These are phyloP conservation scores for Leccinum boreale DNA, from an alignment of 768 basidiomycete genomes.

Conservation along the genomic window DNA sequence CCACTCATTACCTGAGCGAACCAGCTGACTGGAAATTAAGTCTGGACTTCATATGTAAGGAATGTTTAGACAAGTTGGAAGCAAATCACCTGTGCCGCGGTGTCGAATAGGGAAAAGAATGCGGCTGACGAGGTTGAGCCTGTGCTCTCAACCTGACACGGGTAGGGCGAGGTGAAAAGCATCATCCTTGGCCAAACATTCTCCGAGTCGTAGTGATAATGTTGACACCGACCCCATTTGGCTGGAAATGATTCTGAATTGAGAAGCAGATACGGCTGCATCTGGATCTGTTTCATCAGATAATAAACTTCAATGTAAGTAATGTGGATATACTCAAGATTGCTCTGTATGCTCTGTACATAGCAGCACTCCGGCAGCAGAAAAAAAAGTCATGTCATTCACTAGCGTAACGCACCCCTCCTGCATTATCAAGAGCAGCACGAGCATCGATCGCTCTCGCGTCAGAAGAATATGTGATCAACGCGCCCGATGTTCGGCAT, in stretches of 20 bases:
- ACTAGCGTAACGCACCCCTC: background rate
- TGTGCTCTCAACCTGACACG: background rate
- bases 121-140: background rate
- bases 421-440: conserved; percentile 5
- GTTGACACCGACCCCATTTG: background rate
- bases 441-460: conserved; percentile 2
- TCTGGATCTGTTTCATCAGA: background rate
- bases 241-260: background rate
- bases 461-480: conserved; percentile 9
- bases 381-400: background rate
- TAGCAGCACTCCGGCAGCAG: no score
- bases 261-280: background rate
- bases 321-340: background rate
- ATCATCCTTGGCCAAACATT: background rate
- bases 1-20: no score
- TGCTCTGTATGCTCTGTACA: no score
- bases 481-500: conserved; percentile 7
- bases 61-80: no score
- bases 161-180: background rate
- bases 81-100: no score
- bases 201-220: no score
- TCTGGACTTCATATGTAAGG: no score
- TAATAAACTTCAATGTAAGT: no score
- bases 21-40: no score
- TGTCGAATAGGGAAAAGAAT: no score